Conservation (phyloP, 2,329 filamentous ascomycete genomes). For the Sclerotinia trifoliorum region DNA sequence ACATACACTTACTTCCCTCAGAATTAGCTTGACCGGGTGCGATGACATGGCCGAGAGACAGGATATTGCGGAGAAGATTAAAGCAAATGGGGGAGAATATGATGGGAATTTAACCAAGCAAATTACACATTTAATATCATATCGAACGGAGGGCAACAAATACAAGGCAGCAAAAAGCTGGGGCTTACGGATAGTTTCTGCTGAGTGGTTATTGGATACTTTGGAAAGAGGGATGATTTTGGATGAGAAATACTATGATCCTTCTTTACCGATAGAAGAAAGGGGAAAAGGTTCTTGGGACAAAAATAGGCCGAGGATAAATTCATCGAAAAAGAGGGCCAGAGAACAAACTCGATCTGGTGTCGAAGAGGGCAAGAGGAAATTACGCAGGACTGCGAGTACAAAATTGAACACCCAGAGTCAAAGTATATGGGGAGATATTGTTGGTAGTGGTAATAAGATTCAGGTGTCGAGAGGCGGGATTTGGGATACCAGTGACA, state of each 20-base stretch:
- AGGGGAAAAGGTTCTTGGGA: slow-evolving; percentile 79
- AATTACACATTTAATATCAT: slow-evolving; percentile 85
- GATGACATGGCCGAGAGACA: slow-evolving; percentile 66
- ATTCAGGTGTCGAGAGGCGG: slow-evolving; percentile 36
- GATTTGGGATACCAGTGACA: slow-evolving; percentile 32
- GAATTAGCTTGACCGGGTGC: slow-evolving; percentile 69
- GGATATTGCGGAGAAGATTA: slow-evolving; percentile 60
- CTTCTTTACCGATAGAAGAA: slow-evolving; percentile 63
- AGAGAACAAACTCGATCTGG: slow-evolving; percentile 49
- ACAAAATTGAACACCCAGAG: slow-evolving; percentile 77
- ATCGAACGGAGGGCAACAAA: slow-evolving; percentile 78
- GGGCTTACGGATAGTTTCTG: slow-evolving; percentile 74
- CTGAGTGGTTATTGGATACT: slow-evolving; percentile 84
- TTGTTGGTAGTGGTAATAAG: slow-evolving; percentile 55
- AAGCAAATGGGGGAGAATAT: slow-evolving; percentile 78
- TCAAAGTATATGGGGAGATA: slow-evolving; percentile 86
- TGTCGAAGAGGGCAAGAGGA: slow-evolving; percentile 64
- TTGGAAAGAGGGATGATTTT: slow-evolving; percentile 84
- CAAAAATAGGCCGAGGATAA: slow-evolving; percentile 49
- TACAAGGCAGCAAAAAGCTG: slow-evolving; percentile 84
- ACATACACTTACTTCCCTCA: slow-evolving; percentile 61
- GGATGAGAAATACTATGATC: slow-evolving; percentile 83
- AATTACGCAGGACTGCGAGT: slow-evolving; percentile 84
- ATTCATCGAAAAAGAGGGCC: slow-evolving; percentile 57
- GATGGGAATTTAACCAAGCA: slow-evolving; percentile 81